phyloP scores from a whole-genome alignment of 2,329 filamentous ascomycete species.

The Diplodia intermedia region DNA sequence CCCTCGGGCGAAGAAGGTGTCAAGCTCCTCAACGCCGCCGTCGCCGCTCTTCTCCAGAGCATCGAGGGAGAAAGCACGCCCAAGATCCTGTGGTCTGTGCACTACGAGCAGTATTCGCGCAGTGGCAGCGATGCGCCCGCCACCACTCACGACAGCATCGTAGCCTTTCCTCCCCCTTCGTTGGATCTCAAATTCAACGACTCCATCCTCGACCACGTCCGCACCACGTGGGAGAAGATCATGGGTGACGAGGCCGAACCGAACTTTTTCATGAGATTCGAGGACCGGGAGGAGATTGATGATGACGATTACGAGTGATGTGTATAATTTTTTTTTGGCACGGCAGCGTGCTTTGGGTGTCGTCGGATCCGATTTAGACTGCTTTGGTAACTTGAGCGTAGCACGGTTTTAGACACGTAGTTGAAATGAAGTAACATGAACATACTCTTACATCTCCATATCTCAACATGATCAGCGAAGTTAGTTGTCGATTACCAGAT shows the following conservation, averaged over 20 bases:
- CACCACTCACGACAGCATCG: conserved; percentile 51
- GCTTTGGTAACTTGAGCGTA: not conserved
- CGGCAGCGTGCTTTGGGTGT: not conserved
- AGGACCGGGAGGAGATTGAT: conserved; percentile 66
- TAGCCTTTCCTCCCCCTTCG: conserved; percentile 65
- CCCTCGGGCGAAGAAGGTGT: conserved; percentile 46
- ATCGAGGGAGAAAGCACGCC: conserved; percentile 46
- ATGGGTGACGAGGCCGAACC: conserved; percentile 60
- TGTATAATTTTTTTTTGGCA: not conserved
- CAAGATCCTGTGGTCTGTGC: conserved; percentile 59
- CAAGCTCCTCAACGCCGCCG: conserved; percentile 49
- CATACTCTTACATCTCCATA: not conserved
- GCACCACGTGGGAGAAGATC: conserved; percentile 72
- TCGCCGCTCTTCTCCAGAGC: conserved; percentile 53
- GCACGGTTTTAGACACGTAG: not conserved
- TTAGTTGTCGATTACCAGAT: not conserved
- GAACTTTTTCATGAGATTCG: conserved; percentile 77
- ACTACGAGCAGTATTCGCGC: conserved; percentile 57
- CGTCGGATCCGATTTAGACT: not conserved
- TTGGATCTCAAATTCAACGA: conserved; percentile 73
- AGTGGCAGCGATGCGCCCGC: conserved; percentile 41
- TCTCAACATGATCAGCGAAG: not conserved
- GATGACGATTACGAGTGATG: conserved; percentile 30
- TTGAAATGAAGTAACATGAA: conserved; percentile 10
- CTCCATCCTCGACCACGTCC: conserved; percentile 68